A percentile compares a stretch with the other conserved stretches of the same genome.
phyloP scores from a whole-genome alignment of 1,284 basidiomycete species.

The Rhodotorula sp. region DNA sequence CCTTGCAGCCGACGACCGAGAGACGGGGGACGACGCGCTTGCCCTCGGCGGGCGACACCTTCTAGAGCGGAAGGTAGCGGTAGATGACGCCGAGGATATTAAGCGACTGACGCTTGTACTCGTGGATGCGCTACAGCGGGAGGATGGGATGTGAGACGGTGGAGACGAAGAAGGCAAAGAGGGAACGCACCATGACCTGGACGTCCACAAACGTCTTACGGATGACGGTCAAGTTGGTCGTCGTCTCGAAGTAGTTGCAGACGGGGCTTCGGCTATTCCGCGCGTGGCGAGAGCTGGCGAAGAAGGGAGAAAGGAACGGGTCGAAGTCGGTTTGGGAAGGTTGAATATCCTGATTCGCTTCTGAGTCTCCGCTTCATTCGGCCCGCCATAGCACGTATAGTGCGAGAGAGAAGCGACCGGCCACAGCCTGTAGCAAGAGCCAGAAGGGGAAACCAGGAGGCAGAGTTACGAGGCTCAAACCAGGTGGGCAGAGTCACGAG shows the following conservation, averaged over 20 bases:
- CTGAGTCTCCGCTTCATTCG: too few relatives aligned
- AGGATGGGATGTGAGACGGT: background rate
- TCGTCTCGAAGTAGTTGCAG: slow-evolving; percentile 72
- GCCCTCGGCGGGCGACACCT: slow-evolving; percentile 70
- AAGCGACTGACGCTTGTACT: slow-evolving; percentile 70
- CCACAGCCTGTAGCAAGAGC: too few relatives aligned
- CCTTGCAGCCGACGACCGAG: slow-evolving; percentile 85
- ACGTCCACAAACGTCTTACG: slow-evolving; percentile 85
- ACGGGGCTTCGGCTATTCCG: slow-evolving; percentile 50
- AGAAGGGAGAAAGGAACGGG: too few relatives aligned
- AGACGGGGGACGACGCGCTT: slow-evolving; percentile 77
- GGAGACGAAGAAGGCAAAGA: background rate
- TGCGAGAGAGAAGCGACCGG: too few relatives aligned
- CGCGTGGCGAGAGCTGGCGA: slow-evolving; percentile 21
- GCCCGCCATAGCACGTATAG: too few relatives aligned
- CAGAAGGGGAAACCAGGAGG: too few relatives aligned
- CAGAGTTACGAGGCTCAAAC: too few relatives aligned
- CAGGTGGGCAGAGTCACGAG: too few relatives aligned
- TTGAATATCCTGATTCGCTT: too few relatives aligned
- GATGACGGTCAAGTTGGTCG: slow-evolving; percentile 70
- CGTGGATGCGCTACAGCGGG: slow-evolving; percentile 11
- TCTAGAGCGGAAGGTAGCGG: slow-evolving; percentile 65
- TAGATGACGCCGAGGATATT: slow-evolving; percentile 85
- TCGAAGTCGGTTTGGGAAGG: background rate
- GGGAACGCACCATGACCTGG: slow-evolving; percentile 68